Evolutionary conservation across 805 yeast species (phyloP), one percentile per base, ranked within the genome.

Genomic region (Wickerhamomyces silvicola): DNA sequence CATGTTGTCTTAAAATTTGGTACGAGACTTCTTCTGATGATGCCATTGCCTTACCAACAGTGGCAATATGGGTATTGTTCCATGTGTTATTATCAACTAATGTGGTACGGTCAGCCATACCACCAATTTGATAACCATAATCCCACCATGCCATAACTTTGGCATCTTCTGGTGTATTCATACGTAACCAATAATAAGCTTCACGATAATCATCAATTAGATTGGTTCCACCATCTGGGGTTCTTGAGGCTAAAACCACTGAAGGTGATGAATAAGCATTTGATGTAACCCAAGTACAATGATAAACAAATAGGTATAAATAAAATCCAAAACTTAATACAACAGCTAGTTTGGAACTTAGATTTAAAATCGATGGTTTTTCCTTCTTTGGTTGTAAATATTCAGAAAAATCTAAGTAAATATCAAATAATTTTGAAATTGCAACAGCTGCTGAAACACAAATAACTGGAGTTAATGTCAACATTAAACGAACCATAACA

Each of bases 111-210:
- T 92, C 98, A 28, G 98, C 98, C 97, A 92, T 92, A 42, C 99
- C 99, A 49, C 98, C 98, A 52, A 92, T 92, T 67, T 92, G 99
- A 62, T 92, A 92, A 34, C 99, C 99, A 55, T 94, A 94, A 67
- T 94, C 98, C 99, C 99, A 92, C 98, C 99, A 92, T 9, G 97
- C 81, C 81, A 94, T 86, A 39, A 92, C 82, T 59, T 84, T 88
- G 22, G 97, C 83, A 56, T 92, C 97, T 57, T 92, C 96, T 4
- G 83, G 78, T 1, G 98, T 92, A 64, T 92, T 92, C 95, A 90
- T 88, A 54, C 98, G 78, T 49, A 92, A 68, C 98, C 98, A 92
- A 59, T 90, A 92, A 66, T 92, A 92, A 9, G 97, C 98, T 68
- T 92, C 99, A 63, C 99, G 78, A 69, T 81, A 92, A 60, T 92